These are phyloP conservation scores for Venturia oleaginea DNA, from an alignment of 2,329 filamentous ascomycete genomes.

Conservation along the genomic window DNA sequence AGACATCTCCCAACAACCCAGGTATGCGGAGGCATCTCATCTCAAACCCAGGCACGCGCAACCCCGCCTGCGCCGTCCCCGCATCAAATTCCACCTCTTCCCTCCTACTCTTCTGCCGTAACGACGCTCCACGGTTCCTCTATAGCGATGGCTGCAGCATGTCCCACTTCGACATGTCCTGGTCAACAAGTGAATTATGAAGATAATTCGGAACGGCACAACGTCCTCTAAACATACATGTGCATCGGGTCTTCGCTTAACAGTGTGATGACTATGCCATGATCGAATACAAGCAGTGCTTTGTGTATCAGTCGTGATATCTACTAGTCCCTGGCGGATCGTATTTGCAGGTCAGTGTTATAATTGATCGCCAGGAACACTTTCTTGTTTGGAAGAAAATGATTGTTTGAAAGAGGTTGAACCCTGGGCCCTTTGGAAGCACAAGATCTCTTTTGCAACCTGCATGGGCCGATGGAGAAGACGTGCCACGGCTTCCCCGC, in stretches of 20 bases:
- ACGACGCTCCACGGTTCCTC: neutral
- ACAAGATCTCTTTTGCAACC: neutral
- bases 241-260: too few relatives aligned
- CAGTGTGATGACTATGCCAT: too few relatives aligned
- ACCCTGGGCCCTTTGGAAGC: neutral
- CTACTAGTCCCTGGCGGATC: neutral
- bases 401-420: neutral
- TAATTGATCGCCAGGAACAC: neutral
- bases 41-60: neutral
- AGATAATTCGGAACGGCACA: too few relatives aligned
- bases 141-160: neutral
- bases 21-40: neutral
- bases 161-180: too few relatives aligned
- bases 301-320: neutral
- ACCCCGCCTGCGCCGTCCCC: neutral
- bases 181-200: too few relatives aligned
- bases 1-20: neutral
- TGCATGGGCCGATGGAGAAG: neutral
- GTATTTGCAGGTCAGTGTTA: too few relatives aligned
- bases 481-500: neutral
- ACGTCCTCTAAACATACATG: too few relatives aligned
- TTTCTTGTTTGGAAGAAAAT: too few relatives aligned
- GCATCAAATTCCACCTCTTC: neutral
- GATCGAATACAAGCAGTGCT: neutral
- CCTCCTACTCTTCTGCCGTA: neutral